These are phyloP conservation scores for Vitis amurensis DNA, from an alignment of 164 flowering plant species.

Conservation along the genomic window DNA sequence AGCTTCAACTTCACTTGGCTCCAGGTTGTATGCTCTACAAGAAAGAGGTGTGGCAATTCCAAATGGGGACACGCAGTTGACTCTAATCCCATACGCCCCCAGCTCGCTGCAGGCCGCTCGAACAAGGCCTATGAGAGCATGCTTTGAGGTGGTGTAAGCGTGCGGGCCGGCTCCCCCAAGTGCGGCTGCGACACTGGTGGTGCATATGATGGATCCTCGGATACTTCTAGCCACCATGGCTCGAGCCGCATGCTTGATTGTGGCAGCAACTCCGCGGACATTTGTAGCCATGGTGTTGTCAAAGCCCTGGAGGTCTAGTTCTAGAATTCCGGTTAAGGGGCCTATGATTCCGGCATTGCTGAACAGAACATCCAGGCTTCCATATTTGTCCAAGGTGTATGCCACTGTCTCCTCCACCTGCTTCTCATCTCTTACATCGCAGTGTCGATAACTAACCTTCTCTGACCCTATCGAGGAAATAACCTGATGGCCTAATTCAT, in stretches of 20 bases:
- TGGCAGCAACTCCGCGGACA: conserved; percentile 61
- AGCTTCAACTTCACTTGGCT: conserved; percentile 37
- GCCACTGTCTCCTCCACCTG: conserved; percentile 54
- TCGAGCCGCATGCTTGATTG: conserved; percentile 69
- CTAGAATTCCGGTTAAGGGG: conserved; percentile 38
- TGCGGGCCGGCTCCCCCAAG: conserved; percentile 58
- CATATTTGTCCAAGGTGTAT: conserved; percentile 40
- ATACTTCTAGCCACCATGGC: conserved; percentile 60
- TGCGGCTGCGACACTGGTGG: conserved; percentile 54
- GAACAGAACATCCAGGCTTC: conserved; percentile 53
- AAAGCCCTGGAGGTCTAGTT: conserved; percentile 45
- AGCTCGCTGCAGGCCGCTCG: conserved; percentile 52
- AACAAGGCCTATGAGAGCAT: conserved; percentile 58
- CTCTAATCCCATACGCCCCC: conserved; percentile 66
- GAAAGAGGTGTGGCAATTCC: conserved; percentile 63
- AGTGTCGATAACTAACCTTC: conserved; percentile 41
- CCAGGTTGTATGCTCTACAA: conserved; percentile 31
- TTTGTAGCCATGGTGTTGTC: conserved; percentile 59
- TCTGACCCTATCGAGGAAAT: conserved; percentile 43
- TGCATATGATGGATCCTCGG: conserved; percentile 73
- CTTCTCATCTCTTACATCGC: conserved; percentile 68
- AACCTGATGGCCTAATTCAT: conserved; percentile 51
- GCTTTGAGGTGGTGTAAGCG: conserved; percentile 55
- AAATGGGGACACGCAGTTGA: conserved; percentile 64
- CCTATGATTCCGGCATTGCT: conserved; percentile 77